Evolutionary conservation across 768 basidiomycete genomes (phyloP).

Genomic region (Tubosaeta sp.): DNA sequence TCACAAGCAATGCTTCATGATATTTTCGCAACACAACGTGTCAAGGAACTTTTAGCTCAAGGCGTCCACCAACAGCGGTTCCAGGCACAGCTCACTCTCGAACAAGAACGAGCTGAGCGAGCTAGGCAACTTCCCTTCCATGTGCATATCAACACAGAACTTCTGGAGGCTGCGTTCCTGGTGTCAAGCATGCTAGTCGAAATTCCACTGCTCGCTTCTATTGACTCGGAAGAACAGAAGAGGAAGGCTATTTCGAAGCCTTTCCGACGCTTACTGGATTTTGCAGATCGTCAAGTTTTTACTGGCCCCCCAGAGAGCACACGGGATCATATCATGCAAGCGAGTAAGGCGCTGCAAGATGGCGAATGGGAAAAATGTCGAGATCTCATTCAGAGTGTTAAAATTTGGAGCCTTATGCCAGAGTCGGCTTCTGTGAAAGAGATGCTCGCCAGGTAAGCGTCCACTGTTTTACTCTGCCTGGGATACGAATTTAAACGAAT

Average conservation of each 20-base stretch:
- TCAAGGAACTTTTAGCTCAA: slow-evolving; percentile 96
- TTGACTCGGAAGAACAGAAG: slow-evolving; percentile 90
- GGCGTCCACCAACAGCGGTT: slow-evolving; percentile 92
- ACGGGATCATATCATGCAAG: slow-evolving; percentile 98
- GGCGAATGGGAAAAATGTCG: slow-evolving; percentile 97
- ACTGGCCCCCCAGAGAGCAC: slow-evolving; percentile 99
- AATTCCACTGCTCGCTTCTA: slow-evolving; percentile 90
- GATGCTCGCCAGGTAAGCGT: slow-evolving; percentile 83
- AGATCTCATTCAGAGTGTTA: slow-evolving; percentile 92
- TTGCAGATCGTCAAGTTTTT: slow-evolving; percentile 96
- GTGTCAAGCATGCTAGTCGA: slow-evolving; percentile 99
- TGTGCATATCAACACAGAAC: slow-evolving; percentile 98
- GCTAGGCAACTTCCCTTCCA: slow-evolving; percentile 97
- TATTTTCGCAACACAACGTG: slow-evolving; percentile 93
- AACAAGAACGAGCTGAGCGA: slow-evolving; percentile 96
- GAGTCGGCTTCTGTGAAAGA: slow-evolving; percentile 84
- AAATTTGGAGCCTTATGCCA: slow-evolving; percentile 97
- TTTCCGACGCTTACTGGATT: slow-evolving; percentile 91
- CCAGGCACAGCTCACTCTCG: slow-evolving; percentile 74
- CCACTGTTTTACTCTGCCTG: not conserved
- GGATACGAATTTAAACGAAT: not conserved
- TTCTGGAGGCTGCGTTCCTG: slow-evolving; percentile 95
- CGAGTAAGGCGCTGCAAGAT: slow-evolving; percentile 91
- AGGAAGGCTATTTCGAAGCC: slow-evolving; percentile 95
- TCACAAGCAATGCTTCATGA: slow-evolving; percentile 90